These are phyloP conservation scores for Davidsoniella neocaledoniae DNA, from an alignment of 2,329 filamentous ascomycete species.

Conservation along the genomic window DNA sequence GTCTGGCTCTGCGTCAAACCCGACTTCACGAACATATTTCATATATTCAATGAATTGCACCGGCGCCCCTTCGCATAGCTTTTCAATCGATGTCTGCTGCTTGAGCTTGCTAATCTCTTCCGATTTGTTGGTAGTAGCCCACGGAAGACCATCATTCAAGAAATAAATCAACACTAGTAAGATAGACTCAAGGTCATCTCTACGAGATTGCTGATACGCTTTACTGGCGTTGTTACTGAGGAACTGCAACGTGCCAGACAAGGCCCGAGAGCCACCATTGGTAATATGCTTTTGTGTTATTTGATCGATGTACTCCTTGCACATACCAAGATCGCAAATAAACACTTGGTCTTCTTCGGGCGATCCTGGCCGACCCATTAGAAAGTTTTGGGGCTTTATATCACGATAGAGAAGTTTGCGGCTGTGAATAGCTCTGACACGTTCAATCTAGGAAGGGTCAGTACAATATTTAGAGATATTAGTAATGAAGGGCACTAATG, in stretches of 20 bases:
- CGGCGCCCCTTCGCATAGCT: slow-evolving; percentile 5
- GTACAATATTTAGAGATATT: background rate
- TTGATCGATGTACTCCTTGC: slow-evolving; percentile 9
- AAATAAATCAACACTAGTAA: slow-evolving; percentile 9
- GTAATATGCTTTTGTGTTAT: slow-evolving; percentile 7
- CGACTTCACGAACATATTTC: slow-evolving; percentile 6
- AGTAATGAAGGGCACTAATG: background rate
- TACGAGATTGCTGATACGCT: slow-evolving; percentile 7
- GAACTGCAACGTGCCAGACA: slow-evolving; percentile 11
- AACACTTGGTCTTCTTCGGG: slow-evolving; percentile 4
- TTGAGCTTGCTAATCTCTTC: slow-evolving; percentile 8
- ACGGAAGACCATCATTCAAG: slow-evolving; percentile 9
- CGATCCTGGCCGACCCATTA: slow-evolving; percentile 29
- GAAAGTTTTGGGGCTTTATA: slow-evolving; percentile 76
- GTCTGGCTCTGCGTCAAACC: slow-evolving; percentile 8
- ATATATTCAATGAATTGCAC: slow-evolving; percentile 10
- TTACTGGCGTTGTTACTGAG: slow-evolving; percentile 9
- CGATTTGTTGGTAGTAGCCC: slow-evolving; percentile 2
- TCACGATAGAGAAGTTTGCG: slow-evolving; percentile 74
- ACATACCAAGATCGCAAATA: slow-evolving; percentile 11
- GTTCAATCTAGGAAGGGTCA: slow-evolving; percentile 2
- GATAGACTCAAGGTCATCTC: slow-evolving; percentile 9
- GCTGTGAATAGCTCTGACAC: slow-evolving; percentile 8
- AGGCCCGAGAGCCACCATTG: slow-evolving; percentile 3
- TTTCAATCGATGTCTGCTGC: slow-evolving; percentile 4